phyloP scores from a whole-genome alignment of 176 grass and related monocot genomes.

The Tillandsia leiboldiana region DNA sequence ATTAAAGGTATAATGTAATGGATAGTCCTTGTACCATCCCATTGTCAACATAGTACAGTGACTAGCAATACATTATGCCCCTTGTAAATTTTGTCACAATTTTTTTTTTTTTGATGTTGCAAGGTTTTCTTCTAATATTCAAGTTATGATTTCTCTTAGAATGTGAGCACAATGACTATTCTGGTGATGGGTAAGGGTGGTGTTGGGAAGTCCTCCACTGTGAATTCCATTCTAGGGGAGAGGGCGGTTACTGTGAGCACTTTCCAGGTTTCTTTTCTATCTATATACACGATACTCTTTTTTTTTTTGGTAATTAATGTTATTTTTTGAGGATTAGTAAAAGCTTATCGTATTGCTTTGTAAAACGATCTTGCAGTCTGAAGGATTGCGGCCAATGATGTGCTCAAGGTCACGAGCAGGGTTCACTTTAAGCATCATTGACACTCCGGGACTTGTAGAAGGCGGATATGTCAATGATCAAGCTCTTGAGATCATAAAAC shows the following conservation, averaged over 20 bases:
- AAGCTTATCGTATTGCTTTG: not conserved
- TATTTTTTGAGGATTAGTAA: not conserved
- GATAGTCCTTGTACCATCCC: too few relatives aligned
- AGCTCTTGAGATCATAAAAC: slow-evolving; percentile 90
- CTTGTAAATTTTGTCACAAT: not conserved
- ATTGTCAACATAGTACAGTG: not conserved
- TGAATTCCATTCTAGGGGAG: slow-evolving; percentile 88
- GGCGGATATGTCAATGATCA: slow-evolving; percentile 95
- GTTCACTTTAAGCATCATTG: slow-evolving; percentile 93
- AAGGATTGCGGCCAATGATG: slow-evolving; percentile 82
- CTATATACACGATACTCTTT: not conserved
- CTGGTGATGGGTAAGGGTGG: slow-evolving; percentile 96
- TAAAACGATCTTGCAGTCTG: slow-evolving; percentile 38
- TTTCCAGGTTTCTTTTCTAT: slow-evolving; percentile 58
- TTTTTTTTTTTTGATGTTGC: not conserved
- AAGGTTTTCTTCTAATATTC: not conserved
- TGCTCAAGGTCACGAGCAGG: slow-evolving; percentile 55
- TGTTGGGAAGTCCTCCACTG: slow-evolving; percentile 89
- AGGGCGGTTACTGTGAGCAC: slow-evolving; percentile 69
- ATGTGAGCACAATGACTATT: slow-evolving; percentile 82
- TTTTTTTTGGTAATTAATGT: slow-evolving; percentile 3
- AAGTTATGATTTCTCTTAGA: slow-evolving; percentile 30
- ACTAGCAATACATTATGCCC: not conserved
- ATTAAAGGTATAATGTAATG: too few relatives aligned
- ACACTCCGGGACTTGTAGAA: slow-evolving; percentile 91